phyloP scores from a whole-genome alignment of 768 basidiomycete species.

The Paxillus ammoniavirescens region DNA sequence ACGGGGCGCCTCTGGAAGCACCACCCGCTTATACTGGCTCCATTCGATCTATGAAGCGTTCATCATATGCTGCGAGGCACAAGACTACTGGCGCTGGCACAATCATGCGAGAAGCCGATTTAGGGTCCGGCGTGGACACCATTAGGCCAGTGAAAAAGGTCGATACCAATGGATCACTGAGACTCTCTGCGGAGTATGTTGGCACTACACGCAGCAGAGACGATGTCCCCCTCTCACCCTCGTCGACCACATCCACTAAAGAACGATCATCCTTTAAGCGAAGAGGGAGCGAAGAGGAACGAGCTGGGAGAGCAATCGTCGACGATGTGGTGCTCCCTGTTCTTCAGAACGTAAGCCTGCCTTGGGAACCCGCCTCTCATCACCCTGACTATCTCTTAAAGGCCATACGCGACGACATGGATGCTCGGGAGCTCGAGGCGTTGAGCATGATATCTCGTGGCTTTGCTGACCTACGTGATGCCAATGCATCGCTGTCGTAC shows the following conservation, averaged over 20 bases:
- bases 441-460: slow-evolving; percentile 88
- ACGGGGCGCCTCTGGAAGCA: slow-evolving; percentile 46
- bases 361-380: background rate
- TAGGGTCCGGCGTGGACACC: slow-evolving; percentile 87
- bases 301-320: slow-evolving; percentile 67
- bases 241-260: slow-evolving; percentile 46
- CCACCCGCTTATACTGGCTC: slow-evolving; percentile 78
- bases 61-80: slow-evolving; percentile 78
- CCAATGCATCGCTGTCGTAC: slow-evolving; percentile 84
- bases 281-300: slow-evolving; percentile 53
- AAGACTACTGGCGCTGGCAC: slow-evolving; percentile 65
- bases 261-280: slow-evolving; percentile 44
- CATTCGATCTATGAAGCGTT: slow-evolving; percentile 58
- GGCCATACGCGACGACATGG: slow-evolving; percentile 82
- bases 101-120: slow-evolving; percentile 72
- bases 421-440: slow-evolving; percentile 84
- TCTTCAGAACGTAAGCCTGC: slow-evolving; percentile 60
- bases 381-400: slow-evolving; percentile 27
- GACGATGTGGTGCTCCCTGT: slow-evolving; percentile 85
- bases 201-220: slow-evolving; percentile 65
- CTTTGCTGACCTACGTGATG: slow-evolving; percentile 80
- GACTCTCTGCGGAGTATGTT: slow-evolving; percentile 77
- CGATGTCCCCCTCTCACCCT: slow-evolving; percentile 39
- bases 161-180: slow-evolving; percentile 72
- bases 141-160: slow-evolving; percentile 93